These are phyloP conservation scores for Kentomonas sorsogonicus DNA, from an alignment of 208 protist genomes.

Conservation along the genomic window DNA sequence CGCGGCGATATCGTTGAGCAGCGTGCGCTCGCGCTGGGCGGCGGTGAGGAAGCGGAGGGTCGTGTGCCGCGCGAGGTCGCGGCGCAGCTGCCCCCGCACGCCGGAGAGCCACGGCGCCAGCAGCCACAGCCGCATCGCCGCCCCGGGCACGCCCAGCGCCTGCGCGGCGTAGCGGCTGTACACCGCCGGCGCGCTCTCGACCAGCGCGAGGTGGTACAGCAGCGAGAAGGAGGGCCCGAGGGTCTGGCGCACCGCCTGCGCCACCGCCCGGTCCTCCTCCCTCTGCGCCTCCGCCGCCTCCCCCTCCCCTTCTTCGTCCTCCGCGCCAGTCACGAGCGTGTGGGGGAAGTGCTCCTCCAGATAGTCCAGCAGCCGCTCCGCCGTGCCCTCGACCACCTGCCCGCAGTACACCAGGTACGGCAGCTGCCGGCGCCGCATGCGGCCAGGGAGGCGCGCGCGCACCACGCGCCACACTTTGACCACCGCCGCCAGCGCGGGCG, in stretches of 20 bases:
- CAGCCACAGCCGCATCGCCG: conserved; percentile 18
- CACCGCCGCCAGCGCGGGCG: background rate
- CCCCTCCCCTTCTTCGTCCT: conserved; percentile 16
- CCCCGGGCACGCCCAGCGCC: conserved; percentile 17
- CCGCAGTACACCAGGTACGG: conserved; percentile 30
- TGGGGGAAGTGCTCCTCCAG: conserved; percentile 25
- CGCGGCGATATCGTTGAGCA: too few relatives aligned
- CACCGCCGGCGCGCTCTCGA: conserved; percentile 21
- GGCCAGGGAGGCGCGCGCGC: too few relatives aligned
- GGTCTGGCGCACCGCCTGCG: conserved; percentile 25
- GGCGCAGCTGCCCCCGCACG: conserved; percentile 10
- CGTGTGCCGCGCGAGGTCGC: background rate
- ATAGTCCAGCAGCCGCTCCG: conserved; percentile 17
- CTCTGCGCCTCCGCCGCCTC: conserved; percentile 29
- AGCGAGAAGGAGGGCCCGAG: conserved; percentile 26
- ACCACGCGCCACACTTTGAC: too few relatives aligned
- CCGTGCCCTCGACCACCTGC: conserved; percentile 12
- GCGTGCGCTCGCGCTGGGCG: background rate
- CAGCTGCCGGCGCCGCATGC: conserved; percentile 7
- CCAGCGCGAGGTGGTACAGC: conserved; percentile 29
- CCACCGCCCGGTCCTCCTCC: conserved; percentile 28
- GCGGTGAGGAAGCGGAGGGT: background rate
- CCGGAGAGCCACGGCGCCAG: conserved; percentile 8
- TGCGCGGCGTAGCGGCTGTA: conserved; percentile 29
- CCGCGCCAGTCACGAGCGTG: background rate